Base-by-base conservation (phyloP, 768 basidiomycete genomes). In the Amanita molliuscula region DNA sequence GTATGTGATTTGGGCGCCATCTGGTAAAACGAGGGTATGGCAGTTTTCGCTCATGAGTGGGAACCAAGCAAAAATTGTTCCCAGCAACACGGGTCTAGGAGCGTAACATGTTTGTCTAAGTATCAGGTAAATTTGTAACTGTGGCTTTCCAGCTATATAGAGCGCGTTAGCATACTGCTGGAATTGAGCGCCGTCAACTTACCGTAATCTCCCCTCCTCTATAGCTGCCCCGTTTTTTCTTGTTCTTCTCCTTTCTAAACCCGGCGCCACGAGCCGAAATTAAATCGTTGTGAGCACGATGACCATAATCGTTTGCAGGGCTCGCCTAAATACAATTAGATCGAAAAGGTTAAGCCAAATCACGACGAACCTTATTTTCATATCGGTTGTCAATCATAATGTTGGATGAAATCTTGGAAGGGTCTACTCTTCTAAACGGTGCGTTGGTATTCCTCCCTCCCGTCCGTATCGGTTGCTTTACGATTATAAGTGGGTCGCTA, bases 201-300 rank as follows among this genome's bases (percentile, higher is more conserved):
- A 94, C 91, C 43, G 93, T 95, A 53, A 99, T 99, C 61, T 94
- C 89, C 35, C 95, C 95, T 10, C 95, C 93, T 40, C 79, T 78
- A 66, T 97, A 97, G 53, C 85, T 91, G 3, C 93, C 95, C 58
- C 88, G 74, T 70, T 99, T 99, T 71, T 98, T 98, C 79, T 98
- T 99, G 71, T 96, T 97, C 69, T 99, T 99, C 75, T 96, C 95
- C 67, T 98, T 99, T 48, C 92, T 78, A 74, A 99, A 99, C 2
- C 91, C 91, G 43, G 88, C 85, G 2, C 95, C 95, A 1, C 93
- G 79, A 3, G 95, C 98, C 23, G 93, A 88, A 54, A 95, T 85
- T 54, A 99, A 70, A 65, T 98, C 96, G 34, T 76, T 74, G 55
- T 83, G 81, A 0, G 95, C 95, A 48, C 75, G 76, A 26, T 81